Evolutionary conservation across 2,329 filamentous ascomycete genomes (phyloP), one percentile per base, ranked within the genome.

Genomic region (Claviceps pazoutovae): DNA sequence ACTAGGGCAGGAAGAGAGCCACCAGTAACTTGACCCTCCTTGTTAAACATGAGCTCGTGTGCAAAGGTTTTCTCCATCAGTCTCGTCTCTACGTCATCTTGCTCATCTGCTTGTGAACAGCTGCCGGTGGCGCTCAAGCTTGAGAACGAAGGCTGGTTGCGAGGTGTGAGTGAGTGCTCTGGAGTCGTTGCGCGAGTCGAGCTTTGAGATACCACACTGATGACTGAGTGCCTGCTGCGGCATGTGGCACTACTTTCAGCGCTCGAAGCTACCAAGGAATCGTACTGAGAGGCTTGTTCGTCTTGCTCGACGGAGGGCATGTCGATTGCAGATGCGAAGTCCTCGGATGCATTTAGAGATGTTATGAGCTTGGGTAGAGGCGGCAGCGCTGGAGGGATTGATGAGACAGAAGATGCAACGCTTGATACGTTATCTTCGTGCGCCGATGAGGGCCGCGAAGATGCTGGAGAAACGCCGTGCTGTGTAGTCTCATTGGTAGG

Each of bases 1-100:
- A 98, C 84, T 30, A 98, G 73, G 2, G 93, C 93, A 5, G 86
- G 82, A 13, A 98, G 76, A 3, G 89, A 94, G 14, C 93, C 93
- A 46, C 93, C 93, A 43, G 87, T 87, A n/a, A 98, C 84, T 56
- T 95, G 86, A 1, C 91, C 90, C 58, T 97, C 91, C 66, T 94
- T 94, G 71, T 94, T 96, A 65, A 87, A 85, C 61, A 95, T 82
- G 47, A 98, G 75, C 64, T 98, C 91, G 61, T 96, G 87, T 0
- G 88, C 88, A 61, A 80, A 96, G 0, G 90, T 95, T 68, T 86
- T 94, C 64, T 90, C 87, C n/a, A 95, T 72, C n/a, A 96, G 72
- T 60, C 84, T 84, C 4, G 80, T 84, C 64, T 95, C 91, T 1
- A 84, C 80, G 48, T 95, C 89, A 38, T 88, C 83, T 13, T 78